Evolutionary conservation across 2,329 filamentous ascomycete species (phyloP).

Genomic region (Botrytis fabae): DNA sequence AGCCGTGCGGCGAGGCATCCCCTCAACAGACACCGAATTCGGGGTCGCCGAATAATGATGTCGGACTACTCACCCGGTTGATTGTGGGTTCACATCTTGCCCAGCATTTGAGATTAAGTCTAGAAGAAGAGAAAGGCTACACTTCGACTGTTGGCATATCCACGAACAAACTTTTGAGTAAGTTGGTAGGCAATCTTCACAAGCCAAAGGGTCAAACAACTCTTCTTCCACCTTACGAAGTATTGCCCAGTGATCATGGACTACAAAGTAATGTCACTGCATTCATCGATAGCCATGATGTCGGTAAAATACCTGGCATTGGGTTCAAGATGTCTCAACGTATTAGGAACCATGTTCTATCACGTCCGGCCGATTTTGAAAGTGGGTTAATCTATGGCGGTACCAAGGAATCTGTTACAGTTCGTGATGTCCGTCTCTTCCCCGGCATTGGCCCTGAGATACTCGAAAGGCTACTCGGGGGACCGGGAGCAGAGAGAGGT

Average conservation of each 20-base stretch:
- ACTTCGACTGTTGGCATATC: slow-evolving; percentile 86
- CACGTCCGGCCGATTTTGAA: slow-evolving; percentile 45
- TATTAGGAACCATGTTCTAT: slow-evolving; percentile 61
- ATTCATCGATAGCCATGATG: slow-evolving; percentile 75
- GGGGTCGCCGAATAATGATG: slow-evolving; percentile 24
- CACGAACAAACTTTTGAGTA: slow-evolving; percentile 82
- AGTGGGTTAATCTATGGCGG: slow-evolving; percentile 49
- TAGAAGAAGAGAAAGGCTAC: slow-evolving; percentile 78
- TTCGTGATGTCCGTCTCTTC: slow-evolving; percentile 62
- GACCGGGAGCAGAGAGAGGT: slow-evolving; percentile 68
- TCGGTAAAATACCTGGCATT: slow-evolving; percentile 82
- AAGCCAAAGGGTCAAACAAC: slow-evolving; percentile 90
- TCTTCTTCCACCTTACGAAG: slow-evolving; percentile 63
- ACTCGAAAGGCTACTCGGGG: slow-evolving; percentile 69
- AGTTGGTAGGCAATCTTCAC: slow-evolving; percentile 78
- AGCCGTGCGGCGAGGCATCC: slow-evolving; percentile 15
- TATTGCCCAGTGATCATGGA: slow-evolving; percentile 33
- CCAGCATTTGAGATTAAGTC: slow-evolving; percentile 65
- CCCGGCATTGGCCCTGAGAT: slow-evolving; percentile 61
- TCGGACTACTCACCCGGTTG: slow-evolving; percentile 51
- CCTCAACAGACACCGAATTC: background rate
- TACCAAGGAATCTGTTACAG: slow-evolving; percentile 60
- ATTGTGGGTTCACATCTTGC: slow-evolving; percentile 81
- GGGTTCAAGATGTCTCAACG: slow-evolving; percentile 75
- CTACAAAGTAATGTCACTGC: slow-evolving; percentile 53